Evolutionary conservation across 352 stramenopile genomes (phyloP), one percentile per base, ranked within the genome.

Genomic region (Poterioochromonas sp.): DNA sequence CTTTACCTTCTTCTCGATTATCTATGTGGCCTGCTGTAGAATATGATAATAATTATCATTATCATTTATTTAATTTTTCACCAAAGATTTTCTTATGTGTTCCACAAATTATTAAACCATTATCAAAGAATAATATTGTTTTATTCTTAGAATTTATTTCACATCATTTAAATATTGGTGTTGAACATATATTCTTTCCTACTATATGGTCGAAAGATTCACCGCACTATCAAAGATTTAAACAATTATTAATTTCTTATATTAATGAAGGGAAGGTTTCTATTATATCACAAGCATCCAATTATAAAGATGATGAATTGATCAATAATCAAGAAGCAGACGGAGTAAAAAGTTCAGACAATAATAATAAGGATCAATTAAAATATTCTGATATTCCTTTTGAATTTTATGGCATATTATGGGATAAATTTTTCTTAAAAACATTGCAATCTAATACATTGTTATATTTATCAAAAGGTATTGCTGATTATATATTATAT

Each of bases 101-200:
- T n/a, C n/a, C n/a, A n/a, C n/a, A n/a, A n/a, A n/a, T n/a, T n/a
- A n/a, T n/a, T n/a, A n/a, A n/a, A n/a, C n/a, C n/a, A n/a, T n/a
- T n/a, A n/a, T n/a, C n/a, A n/a, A n/a, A n/a, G n/a, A n/a, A n/a
- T n/a, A n/a, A n/a, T n/a, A n/a, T n/a, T n/a, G n/a, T n/a, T n/a
- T n/a, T n/a, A n/a, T n/a, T n/a, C n/a, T n/a, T 43, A 43, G 60
- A 69, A n/a, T 69, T 69, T 26, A 69, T 69, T 40, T 32, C 39
- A 43, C 60, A 69, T 43, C 60, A 69, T 69, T 43, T 69, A 29
- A 12, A 32, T 22, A 41, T 69, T 5, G 60, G 60, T 44, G 32
- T 69, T 8, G 0, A n/a, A 32, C 60, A 69, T 69, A 69, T 69
- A n/a, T 69, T 44, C 51, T 8, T 62, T 39, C 20, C 1, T 43